These are phyloP conservation scores for Neofusicoccum parvum DNA, from an alignment of 2,329 filamentous ascomycete genomes.

Conservation along the genomic window DNA sequence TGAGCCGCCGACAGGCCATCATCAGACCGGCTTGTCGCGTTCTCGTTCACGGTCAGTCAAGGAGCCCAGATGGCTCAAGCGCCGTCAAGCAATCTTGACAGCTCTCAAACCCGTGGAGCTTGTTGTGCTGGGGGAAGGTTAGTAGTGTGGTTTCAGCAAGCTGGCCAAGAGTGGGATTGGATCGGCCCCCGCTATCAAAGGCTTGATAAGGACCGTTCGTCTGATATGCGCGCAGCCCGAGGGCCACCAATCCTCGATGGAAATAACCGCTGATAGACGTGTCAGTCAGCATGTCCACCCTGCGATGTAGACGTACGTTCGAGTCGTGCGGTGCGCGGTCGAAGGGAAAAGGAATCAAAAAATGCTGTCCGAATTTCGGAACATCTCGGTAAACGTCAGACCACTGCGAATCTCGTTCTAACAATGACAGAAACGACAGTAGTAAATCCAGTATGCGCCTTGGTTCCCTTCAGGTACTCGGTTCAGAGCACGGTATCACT, in stretches of 20 bases:
- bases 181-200: constrained; percentile 1
- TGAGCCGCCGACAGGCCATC: too few relatives aligned
- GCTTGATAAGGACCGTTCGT: constrained; percentile 7
- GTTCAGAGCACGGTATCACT: constrained; percentile 3
- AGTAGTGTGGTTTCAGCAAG: constrained; percentile 5
- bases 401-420: not conserved
- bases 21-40: too few relatives aligned
- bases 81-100: not conserved
- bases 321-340: not conserved
- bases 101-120: not conserved
- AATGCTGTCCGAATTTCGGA: constrained; percentile 2
- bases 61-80: too few relatives aligned
- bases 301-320: not conserved
- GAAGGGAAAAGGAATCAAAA: not conserved
- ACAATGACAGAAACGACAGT: not conserved
- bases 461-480: not conserved
- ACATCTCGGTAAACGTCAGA: constrained; percentile 1
- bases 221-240: constrained; percentile 13
- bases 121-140: not conserved
- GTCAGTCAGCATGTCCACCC: constrained; percentile 4
- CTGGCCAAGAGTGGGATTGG: constrained; percentile 10
- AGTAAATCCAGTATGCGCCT: not conserved
- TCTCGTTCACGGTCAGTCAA: not conserved
- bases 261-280: not conserved
- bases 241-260: not conserved